Conservation (phyloP, 31 red algal genomes). For the Asparagopsis taxiformis region DNA sequence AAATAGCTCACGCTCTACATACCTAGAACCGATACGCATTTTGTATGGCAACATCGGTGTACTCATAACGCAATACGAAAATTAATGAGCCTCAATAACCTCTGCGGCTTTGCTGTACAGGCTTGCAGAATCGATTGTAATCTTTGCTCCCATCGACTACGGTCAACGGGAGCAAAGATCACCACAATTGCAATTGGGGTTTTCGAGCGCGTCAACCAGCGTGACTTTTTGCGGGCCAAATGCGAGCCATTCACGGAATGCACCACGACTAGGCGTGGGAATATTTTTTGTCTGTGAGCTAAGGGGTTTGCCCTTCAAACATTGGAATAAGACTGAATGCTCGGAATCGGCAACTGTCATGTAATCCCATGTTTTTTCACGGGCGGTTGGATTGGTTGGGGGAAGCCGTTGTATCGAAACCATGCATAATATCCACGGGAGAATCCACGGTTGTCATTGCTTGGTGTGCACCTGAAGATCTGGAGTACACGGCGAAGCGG, state of each 20-base stretch:
- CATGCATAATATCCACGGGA: slow-evolving; percentile 2
- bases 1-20: too few relatives aligned
- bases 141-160: slow-evolving; percentile 98
- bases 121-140: slow-evolving; percentile 98
- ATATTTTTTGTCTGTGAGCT: slow-evolving; percentile 69
- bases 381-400: slow-evolving; percentile 49
- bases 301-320: slow-evolving; percentile 80
- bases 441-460: not conserved
- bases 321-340: slow-evolving; percentile 99
- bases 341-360: slow-evolving; percentile 97
- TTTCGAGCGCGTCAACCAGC: slow-evolving; percentile 83
- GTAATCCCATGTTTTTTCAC: slow-evolving; percentile 73
- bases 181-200: slow-evolving; percentile 99
- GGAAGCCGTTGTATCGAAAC: not conserved
- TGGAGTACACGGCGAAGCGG: not conserved
- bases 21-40: too few relatives aligned
- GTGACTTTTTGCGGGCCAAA: slow-evolving; percentile 70
- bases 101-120: slow-evolving; percentile 98
- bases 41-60: slow-evolving; percentile 94
- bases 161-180: too few relatives aligned
- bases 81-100: slow-evolving; percentile 99
- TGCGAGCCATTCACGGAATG: slow-evolving; percentile 85
- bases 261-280: slow-evolving; percentile 88
- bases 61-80: slow-evolving; percentile 84
- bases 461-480: not conserved